These are phyloP conservation scores for Gossypium bickii DNA, from an alignment of 345 rosid genomes.

Conservation along the genomic window DNA sequence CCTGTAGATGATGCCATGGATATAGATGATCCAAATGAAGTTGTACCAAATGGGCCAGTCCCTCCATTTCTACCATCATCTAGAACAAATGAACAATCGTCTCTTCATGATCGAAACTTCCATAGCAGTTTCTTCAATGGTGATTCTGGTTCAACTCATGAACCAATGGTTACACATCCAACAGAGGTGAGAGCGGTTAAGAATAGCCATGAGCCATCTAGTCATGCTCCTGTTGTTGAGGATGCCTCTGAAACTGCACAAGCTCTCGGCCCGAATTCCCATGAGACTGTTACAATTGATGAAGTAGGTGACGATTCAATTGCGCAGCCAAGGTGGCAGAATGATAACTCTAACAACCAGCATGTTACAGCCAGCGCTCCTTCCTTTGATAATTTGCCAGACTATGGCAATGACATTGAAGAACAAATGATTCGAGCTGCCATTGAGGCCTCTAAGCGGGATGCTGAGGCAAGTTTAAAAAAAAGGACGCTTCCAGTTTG, in stretches of 20 bases:
- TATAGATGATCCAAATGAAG: slow-evolving; percentile 66
- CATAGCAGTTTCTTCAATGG: slow-evolving; percentile 37
- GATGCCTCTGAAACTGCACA: slow-evolving; percentile 63
- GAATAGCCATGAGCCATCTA: slow-evolving; percentile 51
- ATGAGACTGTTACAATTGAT: slow-evolving; percentile 53
- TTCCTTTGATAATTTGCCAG: slow-evolving; percentile 40
- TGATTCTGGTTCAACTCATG: slow-evolving; percentile 32
- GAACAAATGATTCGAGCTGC: slow-evolving; percentile 99
- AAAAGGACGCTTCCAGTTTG: not conserved
- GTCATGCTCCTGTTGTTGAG: slow-evolving; percentile 57
- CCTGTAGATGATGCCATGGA: slow-evolving; percentile 70
- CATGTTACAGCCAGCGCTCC: slow-evolving; percentile 42
- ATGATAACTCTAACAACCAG: slow-evolving; percentile 25
- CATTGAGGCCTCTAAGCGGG: slow-evolving; percentile 90
- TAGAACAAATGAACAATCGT: slow-evolving; percentile 32
- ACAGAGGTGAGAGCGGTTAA: slow-evolving; percentile 77
- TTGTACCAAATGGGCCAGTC: slow-evolving; percentile 34
- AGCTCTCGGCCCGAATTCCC: slow-evolving; percentile 40
- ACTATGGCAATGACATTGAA: slow-evolving; percentile 73
- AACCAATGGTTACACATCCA: slow-evolving; percentile 68
- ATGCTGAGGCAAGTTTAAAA: slow-evolving; percentile 45
- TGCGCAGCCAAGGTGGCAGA: slow-evolving; percentile 22
- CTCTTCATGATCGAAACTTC: slow-evolving; percentile 45
- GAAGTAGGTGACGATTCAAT: slow-evolving; percentile 51
- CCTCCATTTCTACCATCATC: slow-evolving; percentile 33